phyloP scores from a whole-genome alignment of 345 rosid genomes.

The Salix udensis region DNA sequence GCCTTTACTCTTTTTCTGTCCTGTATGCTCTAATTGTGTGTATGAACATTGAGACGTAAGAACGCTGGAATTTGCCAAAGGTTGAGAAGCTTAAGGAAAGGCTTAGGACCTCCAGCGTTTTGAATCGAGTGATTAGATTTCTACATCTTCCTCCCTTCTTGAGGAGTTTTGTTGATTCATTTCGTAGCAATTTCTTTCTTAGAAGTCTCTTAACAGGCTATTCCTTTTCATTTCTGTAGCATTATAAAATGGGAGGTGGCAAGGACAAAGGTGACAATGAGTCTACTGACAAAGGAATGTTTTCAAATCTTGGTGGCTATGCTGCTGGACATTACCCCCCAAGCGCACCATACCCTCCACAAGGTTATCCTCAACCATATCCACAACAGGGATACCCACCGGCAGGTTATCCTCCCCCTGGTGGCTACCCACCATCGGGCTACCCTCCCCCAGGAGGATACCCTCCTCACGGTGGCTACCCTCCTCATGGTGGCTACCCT shows the following conservation, averaged over 20 bases:
- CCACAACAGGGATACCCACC: slow-evolving; percentile 44
- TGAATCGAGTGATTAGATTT: too few species aligned
- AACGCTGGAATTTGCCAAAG: too few species aligned
- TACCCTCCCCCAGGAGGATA: slow-evolving; percentile 35
- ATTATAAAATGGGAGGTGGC: slow-evolving; percentile 44
- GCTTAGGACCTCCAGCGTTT: too few species aligned
- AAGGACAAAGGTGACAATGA: slow-evolving; percentile 39
- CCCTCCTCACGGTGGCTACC: slow-evolving; percentile 43
- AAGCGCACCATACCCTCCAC: slow-evolving; percentile 31
- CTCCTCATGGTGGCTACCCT: slow-evolving; percentile 50
- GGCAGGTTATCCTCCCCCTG: slow-evolving; percentile 36
- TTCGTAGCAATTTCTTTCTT: neutral
- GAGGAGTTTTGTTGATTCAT: neutral
- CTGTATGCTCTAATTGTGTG: too few species aligned
- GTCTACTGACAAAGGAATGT: slow-evolving; percentile 53
- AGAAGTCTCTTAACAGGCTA: neutral
- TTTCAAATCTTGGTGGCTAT: slow-evolving; percentile 60
- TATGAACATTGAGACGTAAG: too few species aligned
- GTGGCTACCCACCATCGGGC: slow-evolving; percentile 39
- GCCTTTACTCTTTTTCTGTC: too few species aligned
- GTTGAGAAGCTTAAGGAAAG: too few species aligned
- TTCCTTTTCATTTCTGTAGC: slow-evolving; percentile 10
- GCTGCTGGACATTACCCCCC: slow-evolving; percentile 43
- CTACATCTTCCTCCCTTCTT: neutral
- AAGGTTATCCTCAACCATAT: slow-evolving; percentile 37